Percentiles rank a stretch among this genome's conserved stretches.
These are phyloP conservation scores for Hymenoscyphus occultus DNA, from an alignment of 2,329 filamentous ascomycete species.

Conservation along the genomic window DNA sequence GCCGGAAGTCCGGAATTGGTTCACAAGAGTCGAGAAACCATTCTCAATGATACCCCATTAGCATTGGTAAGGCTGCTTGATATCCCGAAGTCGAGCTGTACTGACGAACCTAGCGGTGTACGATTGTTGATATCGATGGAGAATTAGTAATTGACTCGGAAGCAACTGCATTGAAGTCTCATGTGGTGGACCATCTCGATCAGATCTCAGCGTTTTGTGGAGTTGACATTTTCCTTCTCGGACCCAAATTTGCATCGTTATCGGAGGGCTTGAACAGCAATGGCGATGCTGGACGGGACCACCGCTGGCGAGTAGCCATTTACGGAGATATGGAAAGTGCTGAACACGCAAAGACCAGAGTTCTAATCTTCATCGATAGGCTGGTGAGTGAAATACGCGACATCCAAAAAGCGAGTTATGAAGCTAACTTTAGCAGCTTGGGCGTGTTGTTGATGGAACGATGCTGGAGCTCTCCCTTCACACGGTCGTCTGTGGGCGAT, in stretches of 20 bases:
- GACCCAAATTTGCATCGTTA: constrained; percentile 80
- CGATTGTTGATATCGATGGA: constrained; percentile 89
- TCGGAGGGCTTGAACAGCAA: constrained; percentile 71
- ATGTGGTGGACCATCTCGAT: constrained; percentile 81
- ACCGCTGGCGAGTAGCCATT: constrained; percentile 87
- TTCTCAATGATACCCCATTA: constrained; percentile 88
- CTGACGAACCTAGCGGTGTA: constrained; percentile 68
- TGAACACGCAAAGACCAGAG: constrained; percentile 93
- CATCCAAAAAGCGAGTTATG: constrained; percentile 21
- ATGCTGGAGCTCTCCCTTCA: constrained; percentile 85
- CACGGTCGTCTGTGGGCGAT: constrained; percentile 87
- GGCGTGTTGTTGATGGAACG: constrained; percentile 72
- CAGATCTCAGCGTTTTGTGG: constrained; percentile 84
- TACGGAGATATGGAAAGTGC: constrained; percentile 94
- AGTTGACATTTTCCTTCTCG: constrained; percentile 93
- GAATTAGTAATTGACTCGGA: constrained; percentile 77
- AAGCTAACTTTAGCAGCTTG: constrained; percentile 56
- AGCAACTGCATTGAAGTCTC: constrained; percentile 65
- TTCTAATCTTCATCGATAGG: constrained; percentile 89
- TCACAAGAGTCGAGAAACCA: constrained; percentile 82
- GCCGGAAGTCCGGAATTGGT: constrained; percentile 85
- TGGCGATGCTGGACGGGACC: constrained; percentile 75
- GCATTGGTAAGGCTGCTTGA: constrained; percentile 66
- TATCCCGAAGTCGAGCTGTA: constrained; percentile 6
- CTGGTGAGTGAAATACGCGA: constrained; percentile 22